Evolutionary conservation across 495 filamentous ascomycete species (phyloP).

Genomic region (Immersiella caudata): DNA sequence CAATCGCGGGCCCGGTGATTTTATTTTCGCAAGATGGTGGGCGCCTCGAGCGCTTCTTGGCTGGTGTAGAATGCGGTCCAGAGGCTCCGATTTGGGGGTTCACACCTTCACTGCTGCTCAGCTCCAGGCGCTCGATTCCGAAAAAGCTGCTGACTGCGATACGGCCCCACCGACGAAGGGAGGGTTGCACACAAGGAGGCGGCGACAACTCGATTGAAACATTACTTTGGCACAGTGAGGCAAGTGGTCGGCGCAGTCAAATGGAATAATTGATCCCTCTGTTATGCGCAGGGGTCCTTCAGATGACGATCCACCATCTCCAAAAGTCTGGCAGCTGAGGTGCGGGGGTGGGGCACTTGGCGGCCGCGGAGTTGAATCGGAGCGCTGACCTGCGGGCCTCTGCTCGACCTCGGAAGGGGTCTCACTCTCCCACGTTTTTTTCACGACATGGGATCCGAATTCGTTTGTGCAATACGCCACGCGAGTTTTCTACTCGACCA

Average conservation of each 20-base stretch:
- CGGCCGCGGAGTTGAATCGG: not conserved
- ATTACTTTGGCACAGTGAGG: not conserved
- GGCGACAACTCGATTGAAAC: not conserved
- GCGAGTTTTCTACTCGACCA: not conserved
- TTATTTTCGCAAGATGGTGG: not conserved
- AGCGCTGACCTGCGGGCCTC: too few relatives aligned
- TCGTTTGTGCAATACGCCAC: not conserved
- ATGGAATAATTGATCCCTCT: conserved; percentile 6
- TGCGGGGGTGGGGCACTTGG: conserved; percentile 9
- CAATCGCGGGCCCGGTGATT: not conserved
- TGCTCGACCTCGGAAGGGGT: too few relatives aligned
- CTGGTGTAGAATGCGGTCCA: not conserved
- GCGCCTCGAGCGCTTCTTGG: not conserved
- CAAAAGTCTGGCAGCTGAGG: not conserved
- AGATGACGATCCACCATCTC: conserved; percentile 10
- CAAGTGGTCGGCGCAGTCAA: conserved; percentile 2
- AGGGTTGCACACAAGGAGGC: not conserved
- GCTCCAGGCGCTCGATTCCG: not conserved
- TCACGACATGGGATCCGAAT: not conserved
- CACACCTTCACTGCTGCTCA: not conserved
- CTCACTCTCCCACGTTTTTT: not conserved
- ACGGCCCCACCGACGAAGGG: not conserved
- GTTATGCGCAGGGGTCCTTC: conserved; percentile 12
- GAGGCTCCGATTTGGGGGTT: not conserved
- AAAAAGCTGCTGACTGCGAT: not conserved